Evolutionary conservation across 1,139 yeast genomes (phyloP), one percentile per base, ranked within the genome.

Genomic region (Saccharomycopsis phalli): DNA sequence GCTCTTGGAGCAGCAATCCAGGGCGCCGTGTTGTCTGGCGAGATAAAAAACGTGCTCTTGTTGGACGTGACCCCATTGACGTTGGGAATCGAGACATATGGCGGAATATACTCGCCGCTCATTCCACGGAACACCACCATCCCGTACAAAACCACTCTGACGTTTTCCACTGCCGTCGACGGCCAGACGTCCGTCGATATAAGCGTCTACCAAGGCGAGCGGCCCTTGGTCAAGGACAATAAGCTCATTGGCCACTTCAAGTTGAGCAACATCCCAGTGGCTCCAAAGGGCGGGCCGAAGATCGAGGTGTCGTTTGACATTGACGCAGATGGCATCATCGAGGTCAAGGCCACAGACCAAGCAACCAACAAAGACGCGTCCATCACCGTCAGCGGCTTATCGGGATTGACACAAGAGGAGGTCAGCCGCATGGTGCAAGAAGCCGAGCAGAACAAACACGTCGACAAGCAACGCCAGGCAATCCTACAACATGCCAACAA

Each of bases 1-100:
- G 91, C 91, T 1, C 57, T 81, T 34, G 93, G 93, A 44, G 93
- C 93, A 4, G 91, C 91, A 2, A 81, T 81, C 46, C 93, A 81
- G 59, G 91, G 87, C 19, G 88, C 86, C 20, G 76, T 81, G 4
- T 60, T 81, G 26, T 74, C 84, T 2, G 91, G 91, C 3, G 80
- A 77, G 47, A 64, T 71, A 27, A 75, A 71, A 53, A 76, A 81
- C 55, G 91, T 81, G n/a, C 68, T 81, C 19, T 60, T 81, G 40
- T 60, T 81, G 31, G 93, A 81, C 60, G 93, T 81, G 7, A 81
- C 88, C 1, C 91, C 93, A 11, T 63, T 81, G 48, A 77, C 88
- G 3, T 62, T 81, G 37, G 93, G 93, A 37, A 81, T 81, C 50
- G 93, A 81, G 58, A 81, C 91, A 3, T 79, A 77, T 55, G 91